phyloP scores from a whole-genome alignment of 345 rosid genomes.

The Trapa bicornis region DNA sequence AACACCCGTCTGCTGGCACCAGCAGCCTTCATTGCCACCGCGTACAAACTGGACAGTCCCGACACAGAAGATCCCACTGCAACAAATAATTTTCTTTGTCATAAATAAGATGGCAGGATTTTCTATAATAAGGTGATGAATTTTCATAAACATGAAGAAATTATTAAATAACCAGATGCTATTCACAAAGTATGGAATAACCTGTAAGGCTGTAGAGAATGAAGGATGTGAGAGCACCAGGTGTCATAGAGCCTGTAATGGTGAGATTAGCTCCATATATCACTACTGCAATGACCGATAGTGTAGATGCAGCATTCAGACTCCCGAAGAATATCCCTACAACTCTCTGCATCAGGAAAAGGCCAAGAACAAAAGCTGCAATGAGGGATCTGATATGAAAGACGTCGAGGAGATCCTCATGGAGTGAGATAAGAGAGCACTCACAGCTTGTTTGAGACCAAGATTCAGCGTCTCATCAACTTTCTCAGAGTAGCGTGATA shows the following conservation, averaged over 20 bases:
- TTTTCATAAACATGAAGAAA: background rate
- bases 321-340: slow-evolving; percentile 75
- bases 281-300: slow-evolving; percentile 68
- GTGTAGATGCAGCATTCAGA: slow-evolving; percentile 70
- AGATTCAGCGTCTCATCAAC: slow-evolving; percentile 78
- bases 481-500: slow-evolving; percentile 61
- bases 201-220: slow-evolving; percentile 95
- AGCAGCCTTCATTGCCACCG: slow-evolving; percentile 92
- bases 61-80: slow-evolving; percentile 90
- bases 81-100: slow-evolving; percentile 1
- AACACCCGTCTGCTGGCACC: slow-evolving; percentile 90
- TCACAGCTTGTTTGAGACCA: slow-evolving; percentile 85
- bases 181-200: slow-evolving; percentile 8
- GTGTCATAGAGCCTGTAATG: slow-evolving; percentile 68
- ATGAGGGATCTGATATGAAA: background rate
- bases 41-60: slow-evolving; percentile 65
- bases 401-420: slow-evolving; percentile 3
- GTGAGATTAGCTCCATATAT: slow-evolving; percentile 82
- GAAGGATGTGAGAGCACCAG: slow-evolving; percentile 88
- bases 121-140: background rate
- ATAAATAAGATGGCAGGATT: background rate
- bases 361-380: background rate
- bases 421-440: slow-evolving; percentile 8
- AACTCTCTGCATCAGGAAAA: slow-evolving; percentile 28
- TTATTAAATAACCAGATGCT: background rate